A percentile compares a stretch with the other conserved stretches of the same genome.
Conservation (phyloP, 2,329 filamentous ascomycete genomes). For the Penicillium sp. region DNA sequence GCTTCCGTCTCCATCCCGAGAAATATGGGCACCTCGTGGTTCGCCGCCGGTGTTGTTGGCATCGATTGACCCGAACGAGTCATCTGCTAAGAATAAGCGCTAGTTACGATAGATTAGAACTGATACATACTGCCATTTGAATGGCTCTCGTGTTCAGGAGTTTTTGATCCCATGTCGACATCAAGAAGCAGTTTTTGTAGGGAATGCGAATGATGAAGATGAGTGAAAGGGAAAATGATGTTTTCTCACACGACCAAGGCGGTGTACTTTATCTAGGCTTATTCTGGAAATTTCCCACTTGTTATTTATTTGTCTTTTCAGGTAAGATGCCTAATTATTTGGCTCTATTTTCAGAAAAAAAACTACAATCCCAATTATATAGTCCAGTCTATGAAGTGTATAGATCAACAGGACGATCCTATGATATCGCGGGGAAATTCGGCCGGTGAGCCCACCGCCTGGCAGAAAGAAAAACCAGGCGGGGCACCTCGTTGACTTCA, state of each 20-base stretch:
- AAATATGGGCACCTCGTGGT: slow-evolving; percentile 42
- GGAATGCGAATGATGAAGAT: neutral
- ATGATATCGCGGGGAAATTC: slow-evolving; percentile 10
- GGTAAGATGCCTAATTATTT: neutral
- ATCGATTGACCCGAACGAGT: slow-evolving; percentile 23
- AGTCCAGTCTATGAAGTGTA: too few relatives aligned
- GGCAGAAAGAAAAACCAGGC: slow-evolving; percentile 28
- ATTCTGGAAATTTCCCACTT: neutral
- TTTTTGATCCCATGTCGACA: slow-evolving; percentile 45
- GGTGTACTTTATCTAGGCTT: neutral
- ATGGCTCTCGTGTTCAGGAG: slow-evolving; percentile 37
- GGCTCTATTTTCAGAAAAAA: neutral
- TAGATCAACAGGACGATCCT: neutral
- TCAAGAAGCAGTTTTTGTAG: slow-evolving; percentile 7
- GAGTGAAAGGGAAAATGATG: neutral
- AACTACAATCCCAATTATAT: too few relatives aligned
- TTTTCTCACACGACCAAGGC: neutral
- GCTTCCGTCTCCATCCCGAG: slow-evolving; percentile 46
- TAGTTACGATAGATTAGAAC: neutral
- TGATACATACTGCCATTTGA: slow-evolving; percentile 31
- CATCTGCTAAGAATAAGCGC: slow-evolving; percentile 17
- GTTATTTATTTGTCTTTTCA: neutral
- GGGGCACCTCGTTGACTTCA: slow-evolving; percentile 19
- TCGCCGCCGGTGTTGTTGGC: slow-evolving; percentile 38
- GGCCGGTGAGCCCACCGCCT: slow-evolving; percentile 21